Evolutionary conservation across 129 eudicot species (phyloP).

Genomic region (Pseudognaphalium luteoalbum): DNA sequence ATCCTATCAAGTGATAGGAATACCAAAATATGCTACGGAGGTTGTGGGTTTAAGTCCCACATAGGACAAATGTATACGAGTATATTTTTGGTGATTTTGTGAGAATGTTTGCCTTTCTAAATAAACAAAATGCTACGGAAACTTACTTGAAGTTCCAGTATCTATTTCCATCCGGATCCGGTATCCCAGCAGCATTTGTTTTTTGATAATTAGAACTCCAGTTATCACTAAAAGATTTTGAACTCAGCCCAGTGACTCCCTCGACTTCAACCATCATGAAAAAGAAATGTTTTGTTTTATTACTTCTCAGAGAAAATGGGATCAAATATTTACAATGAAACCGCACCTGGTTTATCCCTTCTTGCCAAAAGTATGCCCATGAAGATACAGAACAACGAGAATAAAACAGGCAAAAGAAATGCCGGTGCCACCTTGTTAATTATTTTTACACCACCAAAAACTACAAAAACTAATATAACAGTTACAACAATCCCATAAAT

Average conservation of each 20-base stretch:
- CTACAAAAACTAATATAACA: constrained; percentile 64
- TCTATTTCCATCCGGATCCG: constrained; percentile 67
- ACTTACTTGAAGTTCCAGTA: constrained; percentile 79
- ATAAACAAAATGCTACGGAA: not conserved
- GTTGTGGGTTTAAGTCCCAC: no score
- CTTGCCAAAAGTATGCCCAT: constrained; percentile 60
- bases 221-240: constrained; percentile 54
- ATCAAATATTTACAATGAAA: not conserved
- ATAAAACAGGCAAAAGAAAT: constrained; percentile 74
- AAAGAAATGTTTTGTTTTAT: constrained; percentile 1
- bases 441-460: constrained; percentile 87
- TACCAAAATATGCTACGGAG: no score
- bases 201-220: constrained; percentile 66
- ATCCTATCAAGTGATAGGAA: not conserved
- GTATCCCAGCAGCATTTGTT: constrained; percentile 73
- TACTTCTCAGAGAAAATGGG: constrained; percentile 2
- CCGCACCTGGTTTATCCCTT: constrained; percentile 46
- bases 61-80: no score
- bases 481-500: constrained; percentile 79
- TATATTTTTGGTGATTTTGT: not conserved
- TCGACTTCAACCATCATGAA: constrained; percentile 21
- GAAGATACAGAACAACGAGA: constrained; percentile 70
- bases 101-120: not conserved
- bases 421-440: constrained; percentile 88
- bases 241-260: constrained; percentile 85